Evolutionary conservation across 306 rosid genomes (phyloP), one percentile per base, ranked within the genome.

Genomic region (Cucurbita argyrosperma): DNA sequence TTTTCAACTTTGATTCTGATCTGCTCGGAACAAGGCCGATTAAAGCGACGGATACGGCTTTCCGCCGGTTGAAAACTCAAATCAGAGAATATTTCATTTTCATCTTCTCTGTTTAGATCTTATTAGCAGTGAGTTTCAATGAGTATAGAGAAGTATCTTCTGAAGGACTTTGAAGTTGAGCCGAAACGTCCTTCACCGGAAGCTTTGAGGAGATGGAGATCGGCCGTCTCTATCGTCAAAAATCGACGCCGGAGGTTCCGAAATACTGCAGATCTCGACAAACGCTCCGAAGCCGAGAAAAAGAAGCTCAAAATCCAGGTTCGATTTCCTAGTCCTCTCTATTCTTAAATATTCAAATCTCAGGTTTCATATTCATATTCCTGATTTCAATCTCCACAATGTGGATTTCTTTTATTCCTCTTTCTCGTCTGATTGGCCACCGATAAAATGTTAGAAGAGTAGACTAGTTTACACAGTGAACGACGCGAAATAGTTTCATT

Each of bases 211-310:
- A 66, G 89, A 15, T 94, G 98, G 98, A 83, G 96, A 79, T 69
- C 80, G 47, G 98, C 97, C 80, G 98, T 91, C 70, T 23, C 85
- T 0, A 40, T 89, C 71, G 96, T 94, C 75, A 90, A 81, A 59
- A 94, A 94, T 76, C 97, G 26, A 23, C 80, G 90, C 45, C 78
- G 98, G 13, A 80, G 98, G 69, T 94, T 89, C 64, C 98, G 98
- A 1, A 75, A 59, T 54, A 87, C 87, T 75, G 92, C 97, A 68
- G 95, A 90, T 86, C 92, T 91, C n/a, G 91, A 14, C 6, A 89
- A 94, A 72, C 98, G 94, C 16, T 21, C 35, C n/a, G 82, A 80
- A 82, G 96, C 81, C 2, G 86, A 85, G 56, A 80, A 75, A 76
- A 86, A 86, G 72, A 88, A 80, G 84, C 83, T 15, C 52, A 81